Conservation (phyloP, 129 eudicot genomes). For the Flaveria brownii region DNA sequence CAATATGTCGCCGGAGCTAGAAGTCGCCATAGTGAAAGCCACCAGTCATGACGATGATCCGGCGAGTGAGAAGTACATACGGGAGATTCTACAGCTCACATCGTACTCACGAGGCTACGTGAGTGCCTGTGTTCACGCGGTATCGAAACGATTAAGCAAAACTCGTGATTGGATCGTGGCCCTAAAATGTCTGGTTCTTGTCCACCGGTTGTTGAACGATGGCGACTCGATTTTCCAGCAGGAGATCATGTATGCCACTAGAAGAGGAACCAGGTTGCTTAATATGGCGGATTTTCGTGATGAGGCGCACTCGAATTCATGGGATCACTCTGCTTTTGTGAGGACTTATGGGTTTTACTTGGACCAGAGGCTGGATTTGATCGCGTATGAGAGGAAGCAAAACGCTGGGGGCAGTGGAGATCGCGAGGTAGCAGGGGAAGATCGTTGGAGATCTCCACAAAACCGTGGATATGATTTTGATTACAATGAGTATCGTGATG, state of each 20-base stretch:
- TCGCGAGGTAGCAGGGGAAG: constrained; percentile 51
- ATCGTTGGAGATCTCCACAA: constrained; percentile 61
- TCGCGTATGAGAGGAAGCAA: constrained; percentile 54
- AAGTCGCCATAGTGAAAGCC: constrained; percentile 75
- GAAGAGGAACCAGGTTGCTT: constrained; percentile 70
- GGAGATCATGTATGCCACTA: constrained; percentile 69
- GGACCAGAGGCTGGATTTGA: constrained; percentile 71
- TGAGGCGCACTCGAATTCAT: constrained; percentile 75
- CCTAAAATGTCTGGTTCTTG: constrained; percentile 53
- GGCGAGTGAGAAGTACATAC: constrained; percentile 63
- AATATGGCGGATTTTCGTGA: constrained; percentile 77
- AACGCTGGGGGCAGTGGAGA: constrained; percentile 44
- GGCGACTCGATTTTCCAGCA: constrained; percentile 71
- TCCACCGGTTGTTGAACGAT: constrained; percentile 60
- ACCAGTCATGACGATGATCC: constrained; percentile 84
- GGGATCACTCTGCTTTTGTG: constrained; percentile 86
- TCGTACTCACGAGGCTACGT: constrained; percentile 63
- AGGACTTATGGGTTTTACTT: constrained; percentile 69
- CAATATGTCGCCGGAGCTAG: constrained; percentile 82
- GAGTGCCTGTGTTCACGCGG: constrained; percentile 53
- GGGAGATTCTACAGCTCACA: constrained; percentile 61
- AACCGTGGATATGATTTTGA: constrained; percentile 55
- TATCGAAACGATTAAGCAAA: constrained; percentile 60
- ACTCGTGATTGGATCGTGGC: constrained; percentile 88
- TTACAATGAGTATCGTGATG: constrained; percentile 48